Evolutionary conservation across 495 filamentous ascomycete species (phyloP), one percentile per base, ranked within the genome.

Genomic region (Neurospora sp.): DNA sequence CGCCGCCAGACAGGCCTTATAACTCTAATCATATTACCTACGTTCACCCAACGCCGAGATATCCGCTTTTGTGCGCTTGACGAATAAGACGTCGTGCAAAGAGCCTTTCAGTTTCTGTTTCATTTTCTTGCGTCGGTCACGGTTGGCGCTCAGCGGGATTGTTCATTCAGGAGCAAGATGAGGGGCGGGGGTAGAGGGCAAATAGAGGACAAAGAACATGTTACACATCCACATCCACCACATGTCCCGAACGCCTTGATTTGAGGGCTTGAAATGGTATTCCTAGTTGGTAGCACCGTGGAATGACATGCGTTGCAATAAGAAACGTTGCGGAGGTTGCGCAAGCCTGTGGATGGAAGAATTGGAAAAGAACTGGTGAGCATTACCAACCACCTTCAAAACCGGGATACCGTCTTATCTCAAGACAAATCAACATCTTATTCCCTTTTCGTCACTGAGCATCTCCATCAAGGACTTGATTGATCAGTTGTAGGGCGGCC

Each of bases 71-170:
- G 70, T 72, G 71, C 74, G 76, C 42, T 18, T 35, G 73, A 59
- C 75, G 69, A 75, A 69, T 75, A 66, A 75, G 70, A 77, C 39
- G 76, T 72, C 76, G 71, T 54, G 73, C 71, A 74, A 70, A 76
- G 78, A 79, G 74, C 78, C 72, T 40, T 73, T 41, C 70, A 69
- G 46, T 40, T 78, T 77, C 75, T 76, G 39, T 76, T 79, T 46
- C 75, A 31, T 75, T 76, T 66, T 69, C 73, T 70, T 73, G 78
- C 79, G 78, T 78, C 54, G 27, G 27, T 46, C 35, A 35, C 54
- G 23, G 72, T 72, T 44, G 62, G 72, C 54, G 14, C 54, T 66
- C 14, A 35, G 6, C 31, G 27, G 54, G 54, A 66, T 35, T 35
- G 54, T 66, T 66, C 54, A 18, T 66, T 66, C 27, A 35, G 11